These are phyloP conservation scores for Sonneratia caseolaris DNA, from an alignment of 345 rosid species.

Conservation along the genomic window DNA sequence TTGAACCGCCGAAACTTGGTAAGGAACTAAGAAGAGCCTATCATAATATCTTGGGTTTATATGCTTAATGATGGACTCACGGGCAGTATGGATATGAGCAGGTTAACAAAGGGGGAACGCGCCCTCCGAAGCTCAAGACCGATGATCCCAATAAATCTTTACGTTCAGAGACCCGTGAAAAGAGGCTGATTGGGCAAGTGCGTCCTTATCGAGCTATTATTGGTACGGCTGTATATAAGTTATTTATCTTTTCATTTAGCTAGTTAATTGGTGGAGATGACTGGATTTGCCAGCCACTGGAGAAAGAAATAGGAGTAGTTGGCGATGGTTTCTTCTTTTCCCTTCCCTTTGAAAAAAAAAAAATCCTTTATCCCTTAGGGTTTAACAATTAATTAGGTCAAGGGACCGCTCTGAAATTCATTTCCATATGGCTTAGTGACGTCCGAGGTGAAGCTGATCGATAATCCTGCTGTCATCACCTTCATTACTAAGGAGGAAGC, in stretches of 20 bases:
- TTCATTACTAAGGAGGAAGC: no score
- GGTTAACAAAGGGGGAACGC: conserved; percentile 89
- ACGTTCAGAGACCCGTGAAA: conserved; percentile 91
- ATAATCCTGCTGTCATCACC: no score
- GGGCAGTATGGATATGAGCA: conserved; percentile 14
- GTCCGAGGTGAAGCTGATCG: no score
- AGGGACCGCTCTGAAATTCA: no score
- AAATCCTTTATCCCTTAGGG: no score
- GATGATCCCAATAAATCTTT: conserved; percentile 97
- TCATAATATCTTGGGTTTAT: no score
- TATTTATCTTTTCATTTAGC: background rate
- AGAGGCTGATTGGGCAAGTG: conserved; percentile 34
- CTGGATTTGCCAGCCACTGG: background rate
- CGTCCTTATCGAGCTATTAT: background rate
- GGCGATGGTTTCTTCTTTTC: no score
- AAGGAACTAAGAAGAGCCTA: background rate
- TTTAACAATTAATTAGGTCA: no score
- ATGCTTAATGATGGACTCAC: no score
- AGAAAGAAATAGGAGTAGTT: no score
- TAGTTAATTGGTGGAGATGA: background rate
- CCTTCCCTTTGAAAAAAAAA: no score
- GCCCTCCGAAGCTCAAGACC: conserved; percentile 93
- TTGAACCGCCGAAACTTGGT: background rate
- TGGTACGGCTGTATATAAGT: background rate
- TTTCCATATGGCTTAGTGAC: no score